Base-by-base conservation (phyloP, 345 rosid species). In the Toxicodendron radicans region DNA sequence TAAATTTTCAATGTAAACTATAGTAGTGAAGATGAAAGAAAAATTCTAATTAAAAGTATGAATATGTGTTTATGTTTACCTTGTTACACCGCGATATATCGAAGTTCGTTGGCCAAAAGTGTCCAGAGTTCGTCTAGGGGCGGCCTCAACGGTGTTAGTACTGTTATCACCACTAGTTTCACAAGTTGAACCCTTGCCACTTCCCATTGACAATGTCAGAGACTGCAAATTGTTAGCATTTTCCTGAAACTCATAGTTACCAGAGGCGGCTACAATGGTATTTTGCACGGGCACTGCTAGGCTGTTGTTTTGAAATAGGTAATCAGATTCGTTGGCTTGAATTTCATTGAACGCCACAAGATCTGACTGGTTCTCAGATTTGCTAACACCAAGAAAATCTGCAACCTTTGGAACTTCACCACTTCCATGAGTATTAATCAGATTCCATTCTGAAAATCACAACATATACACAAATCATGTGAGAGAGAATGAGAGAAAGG, bases 81-180 rank as follows among this genome's bases (percentile, higher is more conserved):
- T 93, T 21, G 99, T 95, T 49, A 95, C 99, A 9, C 99, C 99
- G 45, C 99, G 97, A 81, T 93, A 95, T 32, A 95, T 95, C 30
- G 99, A 95, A 3, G 99, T 95, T 78, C 99, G 76, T 78, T 95
- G 99, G 20, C 99, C 99, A 74, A 95, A 95, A 17, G 98, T 91
- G 72, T 95, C 99, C 79, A 88, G 73, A 54, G 92, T 93, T 67
- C 97, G 82, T 82, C 97, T 93, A 0, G 98, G 95, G 13, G 97
- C 67, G 70, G 94, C 86, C 73, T 88, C 98, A 30, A 81, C 90
- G 1, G 79, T 77, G 48, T 76, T 85, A 48, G 83, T 72, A 68
- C 82, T 88, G 49, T 79, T 93, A 27, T 86, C 90, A 16, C 86
- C 90, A 60, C 91, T 91, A 73, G 86, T 90, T 66, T 90, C 99